Conservation (phyloP, 345 rosid genomes). For the Gossypium mustelinum region DNA sequence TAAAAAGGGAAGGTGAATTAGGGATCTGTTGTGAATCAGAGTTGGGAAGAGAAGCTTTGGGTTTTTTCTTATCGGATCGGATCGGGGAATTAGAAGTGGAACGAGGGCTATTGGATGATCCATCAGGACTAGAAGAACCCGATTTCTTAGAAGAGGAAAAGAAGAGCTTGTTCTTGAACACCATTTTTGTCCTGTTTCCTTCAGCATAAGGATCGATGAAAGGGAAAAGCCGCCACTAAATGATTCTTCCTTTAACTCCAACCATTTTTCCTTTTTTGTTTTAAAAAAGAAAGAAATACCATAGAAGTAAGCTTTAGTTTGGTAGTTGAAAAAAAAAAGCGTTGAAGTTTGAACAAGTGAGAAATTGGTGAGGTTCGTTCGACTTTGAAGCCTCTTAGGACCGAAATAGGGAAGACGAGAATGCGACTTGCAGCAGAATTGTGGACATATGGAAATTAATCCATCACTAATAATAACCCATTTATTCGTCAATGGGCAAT, state of each 20-base stretch:
- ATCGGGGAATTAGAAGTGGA: conserved; percentile 84
- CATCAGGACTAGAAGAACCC: conserved; percentile 77
- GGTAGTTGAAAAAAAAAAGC: conserved; percentile 6
- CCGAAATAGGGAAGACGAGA: not conserved
- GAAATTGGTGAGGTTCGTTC: not conserved
- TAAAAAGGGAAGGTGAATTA: conserved; percentile 13
- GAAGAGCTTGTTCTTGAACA: conserved; percentile 91
- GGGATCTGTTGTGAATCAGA: conserved; percentile 19
- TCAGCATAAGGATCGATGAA: not conserved
- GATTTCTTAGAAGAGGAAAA: conserved; percentile 93
- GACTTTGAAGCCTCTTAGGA: too few relatives aligned
- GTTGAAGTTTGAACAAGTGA: not conserved
- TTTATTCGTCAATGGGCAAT: not conserved
- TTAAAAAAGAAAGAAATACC: not conserved
- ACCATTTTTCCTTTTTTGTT: not conserved
- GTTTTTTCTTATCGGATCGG: conserved; percentile 84
- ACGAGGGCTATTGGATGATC: conserved; percentile 90
- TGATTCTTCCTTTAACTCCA: not conserved
- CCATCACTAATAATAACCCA: not conserved
- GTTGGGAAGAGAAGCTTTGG: conserved; percentile 52
- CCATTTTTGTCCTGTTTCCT: conserved; percentile 42
- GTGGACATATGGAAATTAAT: not conserved
- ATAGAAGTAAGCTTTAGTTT: not conserved
- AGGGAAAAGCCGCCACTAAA: not conserved
- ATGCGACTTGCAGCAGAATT: not conserved